These are phyloP conservation scores for Malus hybrid DNA, from an alignment of 331 rosid genomes.

Conservation along the genomic window DNA sequence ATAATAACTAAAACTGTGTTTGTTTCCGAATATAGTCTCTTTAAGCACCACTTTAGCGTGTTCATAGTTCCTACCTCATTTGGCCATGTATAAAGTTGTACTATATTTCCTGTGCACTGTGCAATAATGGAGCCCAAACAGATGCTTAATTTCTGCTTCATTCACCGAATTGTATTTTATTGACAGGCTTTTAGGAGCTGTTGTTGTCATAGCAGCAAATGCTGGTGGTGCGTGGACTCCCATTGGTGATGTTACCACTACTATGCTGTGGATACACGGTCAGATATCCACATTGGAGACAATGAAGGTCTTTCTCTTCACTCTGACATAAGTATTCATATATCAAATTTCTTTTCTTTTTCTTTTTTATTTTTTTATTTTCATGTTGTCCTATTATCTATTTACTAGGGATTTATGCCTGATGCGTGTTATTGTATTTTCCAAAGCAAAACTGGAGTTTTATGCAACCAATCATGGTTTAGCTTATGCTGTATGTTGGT, in stretches of 20 bases:
- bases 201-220: conserved; percentile 92
- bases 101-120: not conserved
- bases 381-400: not conserved
- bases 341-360: not conserved
- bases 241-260: conserved; percentile 94
- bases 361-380: not conserved
- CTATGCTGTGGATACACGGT: conserved; percentile 98
- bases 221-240: conserved; percentile 99
- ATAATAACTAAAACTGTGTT: not conserved
- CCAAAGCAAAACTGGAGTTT: too few species aligned
- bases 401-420: not conserved
- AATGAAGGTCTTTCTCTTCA: conserved; percentile 50
- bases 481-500: not conserved
- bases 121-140: not conserved
- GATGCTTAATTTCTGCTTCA: not conserved
- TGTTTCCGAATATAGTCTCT: not conserved
- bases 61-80: not conserved
- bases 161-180: conserved; percentile 12
- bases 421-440: too few species aligned
- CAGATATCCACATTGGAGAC: conserved; percentile 77
- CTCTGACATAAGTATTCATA: not conserved
- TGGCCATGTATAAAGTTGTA: not conserved
- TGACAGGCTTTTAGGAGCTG: conserved; percentile 95
- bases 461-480: too few species aligned
- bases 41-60: not conserved